Conservation (phyloP, 2,329 filamentous ascomycete species). For the Talaromyces sp. region DNA sequence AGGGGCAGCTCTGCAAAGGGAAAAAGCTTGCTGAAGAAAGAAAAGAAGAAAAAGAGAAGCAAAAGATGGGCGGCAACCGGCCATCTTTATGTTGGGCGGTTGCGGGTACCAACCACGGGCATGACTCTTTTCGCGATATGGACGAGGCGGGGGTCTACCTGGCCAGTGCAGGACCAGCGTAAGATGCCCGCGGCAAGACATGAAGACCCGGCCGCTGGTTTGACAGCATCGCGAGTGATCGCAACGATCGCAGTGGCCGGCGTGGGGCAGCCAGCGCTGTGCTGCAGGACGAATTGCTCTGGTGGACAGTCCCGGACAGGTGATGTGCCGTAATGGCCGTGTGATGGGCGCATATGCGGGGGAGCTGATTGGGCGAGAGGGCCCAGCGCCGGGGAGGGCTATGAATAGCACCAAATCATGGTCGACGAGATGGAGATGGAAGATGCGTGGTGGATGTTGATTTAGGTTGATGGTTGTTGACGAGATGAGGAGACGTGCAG, state of each 20-base stretch:
- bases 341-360: constrained; percentile 8
- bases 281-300: constrained; percentile 2
- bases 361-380: constrained; percentile 7
- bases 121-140: background rate
- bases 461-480: background rate
- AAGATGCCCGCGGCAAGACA: constrained; percentile 7
- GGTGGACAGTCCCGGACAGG: background rate
- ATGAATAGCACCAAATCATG: constrained; percentile 5
- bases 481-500: background rate
- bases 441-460: background rate
- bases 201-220: constrained; percentile 6
- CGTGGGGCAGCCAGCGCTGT: constrained; percentile 1
- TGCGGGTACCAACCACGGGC: constrained; percentile 10
- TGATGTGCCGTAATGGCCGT: background rate
- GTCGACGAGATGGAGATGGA: background rate
- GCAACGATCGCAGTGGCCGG: background rate
- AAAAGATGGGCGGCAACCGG: constrained; percentile 25
- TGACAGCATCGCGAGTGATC: background rate
- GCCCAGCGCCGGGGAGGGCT: constrained; percentile 3
- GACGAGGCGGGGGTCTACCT: background rate
- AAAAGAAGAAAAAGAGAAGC: constrained; percentile 35
- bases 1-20: constrained; percentile 36
- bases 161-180: background rate
- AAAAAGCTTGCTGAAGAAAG: constrained; percentile 63
- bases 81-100: constrained; percentile 11